Evolutionary conservation across 2,329 filamentous ascomycete species (phyloP).

Genomic region (Ophiostoma fasciatum): DNA sequence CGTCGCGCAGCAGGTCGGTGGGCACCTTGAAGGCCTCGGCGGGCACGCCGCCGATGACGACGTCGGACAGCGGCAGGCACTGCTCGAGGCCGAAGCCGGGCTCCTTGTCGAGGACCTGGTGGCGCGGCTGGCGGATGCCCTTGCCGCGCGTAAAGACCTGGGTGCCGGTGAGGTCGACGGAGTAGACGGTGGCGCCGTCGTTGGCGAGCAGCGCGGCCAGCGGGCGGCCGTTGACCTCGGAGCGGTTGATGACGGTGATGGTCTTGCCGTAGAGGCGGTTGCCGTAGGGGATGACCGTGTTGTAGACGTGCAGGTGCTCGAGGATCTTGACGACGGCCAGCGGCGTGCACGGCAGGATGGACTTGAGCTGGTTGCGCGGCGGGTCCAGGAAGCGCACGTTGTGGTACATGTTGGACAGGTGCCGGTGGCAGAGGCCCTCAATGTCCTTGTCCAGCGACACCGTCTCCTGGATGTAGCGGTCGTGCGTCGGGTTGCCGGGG

Average conservation of each 20-base stretch:
- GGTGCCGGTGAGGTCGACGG: constrained; percentile 80
- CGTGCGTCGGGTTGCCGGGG: constrained; percentile 60
- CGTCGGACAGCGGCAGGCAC: constrained; percentile 76
- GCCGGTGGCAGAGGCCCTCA: constrained; percentile 82
- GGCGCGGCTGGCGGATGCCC: constrained; percentile 70
- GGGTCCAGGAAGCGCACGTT: constrained; percentile 89
- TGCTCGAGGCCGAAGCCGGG: constrained; percentile 60
- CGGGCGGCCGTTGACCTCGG: constrained; percentile 87
- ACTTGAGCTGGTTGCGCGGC: constrained; percentile 65
- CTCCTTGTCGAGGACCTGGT: constrained; percentile 74
- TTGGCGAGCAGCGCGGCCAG: constrained; percentile 88
- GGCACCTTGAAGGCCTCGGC: constrained; percentile 82
- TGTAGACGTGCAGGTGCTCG: constrained; percentile 92
- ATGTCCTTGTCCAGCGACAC: constrained; percentile 86
- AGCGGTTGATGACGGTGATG: constrained; percentile 91
- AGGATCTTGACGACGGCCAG: constrained; percentile 94
- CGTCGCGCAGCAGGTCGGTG: constrained; percentile 66
- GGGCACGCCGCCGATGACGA: constrained; percentile 88
- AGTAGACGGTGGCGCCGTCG: constrained; percentile 90
- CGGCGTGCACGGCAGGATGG: constrained; percentile 87
- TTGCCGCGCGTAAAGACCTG: constrained; percentile 84
- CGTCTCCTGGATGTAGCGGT: constrained; percentile 91
- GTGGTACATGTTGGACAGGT: constrained; percentile 99
- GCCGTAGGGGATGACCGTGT: constrained; percentile 80
- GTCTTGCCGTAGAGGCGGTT: constrained; percentile 89